These are phyloP conservation scores for Beta macrorhiza DNA, from an alignment of 179 eudicot species.

Conservation along the genomic window DNA sequence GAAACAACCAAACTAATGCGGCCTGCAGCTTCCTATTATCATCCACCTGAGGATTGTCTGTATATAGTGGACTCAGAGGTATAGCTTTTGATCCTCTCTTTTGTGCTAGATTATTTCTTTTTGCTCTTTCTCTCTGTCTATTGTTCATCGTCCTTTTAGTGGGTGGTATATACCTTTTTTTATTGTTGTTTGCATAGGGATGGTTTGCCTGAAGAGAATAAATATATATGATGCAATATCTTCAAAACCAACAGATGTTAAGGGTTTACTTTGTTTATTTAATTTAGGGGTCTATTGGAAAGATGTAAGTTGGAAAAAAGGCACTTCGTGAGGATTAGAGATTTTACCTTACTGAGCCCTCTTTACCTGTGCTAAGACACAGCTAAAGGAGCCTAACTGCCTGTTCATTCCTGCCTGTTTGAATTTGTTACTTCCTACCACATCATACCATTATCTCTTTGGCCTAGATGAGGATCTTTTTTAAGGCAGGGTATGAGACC, in stretches of 20 bases:
- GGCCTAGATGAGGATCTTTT: not conserved
- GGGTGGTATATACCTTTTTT: not conserved
- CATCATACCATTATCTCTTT: not conserved
- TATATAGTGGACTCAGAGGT: slow-evolving; percentile 95
- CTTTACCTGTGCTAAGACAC: not conserved
- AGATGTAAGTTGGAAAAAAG: not conserved
- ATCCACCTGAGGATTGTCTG: slow-evolving; percentile 63
- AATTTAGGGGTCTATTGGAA: not conserved
- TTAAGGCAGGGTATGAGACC: too few species aligned
- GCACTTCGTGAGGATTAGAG: not conserved
- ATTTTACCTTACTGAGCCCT: not conserved
- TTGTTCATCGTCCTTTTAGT: not conserved
- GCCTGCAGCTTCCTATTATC: slow-evolving; percentile 88
- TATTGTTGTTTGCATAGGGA: not conserved
- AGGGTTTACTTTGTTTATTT: not conserved
- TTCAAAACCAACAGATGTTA: not conserved
- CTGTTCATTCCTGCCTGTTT: not conserved
- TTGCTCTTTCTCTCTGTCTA: not conserved
- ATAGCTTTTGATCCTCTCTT: slow-evolving; percentile 13
- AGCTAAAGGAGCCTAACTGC: not conserved
- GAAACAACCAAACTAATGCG: slow-evolving; percentile 72
- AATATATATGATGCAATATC: not conserved
- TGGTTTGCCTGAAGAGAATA: not conserved
- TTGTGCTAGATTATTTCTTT: not conserved
- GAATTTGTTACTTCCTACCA: not conserved